These are phyloP conservation scores for Phaseolus lunatus DNA, from an alignment of 306 rosid genomes.

Conservation along the genomic window DNA sequence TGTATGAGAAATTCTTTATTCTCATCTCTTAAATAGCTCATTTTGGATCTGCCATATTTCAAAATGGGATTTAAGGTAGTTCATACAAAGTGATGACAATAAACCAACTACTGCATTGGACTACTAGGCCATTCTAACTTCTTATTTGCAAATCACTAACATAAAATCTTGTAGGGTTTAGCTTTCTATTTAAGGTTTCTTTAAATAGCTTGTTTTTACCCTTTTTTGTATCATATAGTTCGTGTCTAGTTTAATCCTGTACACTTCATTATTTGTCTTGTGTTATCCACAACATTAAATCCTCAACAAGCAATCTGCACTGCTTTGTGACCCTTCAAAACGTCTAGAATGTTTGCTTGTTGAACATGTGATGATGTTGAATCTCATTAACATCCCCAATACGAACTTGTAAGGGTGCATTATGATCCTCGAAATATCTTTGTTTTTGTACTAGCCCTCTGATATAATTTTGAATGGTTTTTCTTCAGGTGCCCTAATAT, in stretches of 20 bases:
- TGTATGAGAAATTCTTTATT: background rate
- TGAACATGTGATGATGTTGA: slow-evolving; percentile 32
- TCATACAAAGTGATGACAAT: background rate
- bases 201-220: slow-evolving; percentile 2
- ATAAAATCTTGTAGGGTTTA: background rate
- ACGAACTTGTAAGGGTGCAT: background rate
- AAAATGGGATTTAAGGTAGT: slow-evolving; percentile 2
- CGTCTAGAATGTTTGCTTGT: slow-evolving; percentile 4
- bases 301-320: background rate
- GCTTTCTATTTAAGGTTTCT: slow-evolving; percentile 3
- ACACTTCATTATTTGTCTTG: background rate
- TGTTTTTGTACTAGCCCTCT: slow-evolving; percentile 6
- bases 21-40: background rate
- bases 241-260: slow-evolving; percentile 2
- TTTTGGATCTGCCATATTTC: slow-evolving; percentile 8
- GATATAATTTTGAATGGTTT: slow-evolving; percentile 22
- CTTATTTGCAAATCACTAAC: background rate
- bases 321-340: slow-evolving; percentile 5
- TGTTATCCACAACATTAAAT: background rate
- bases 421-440: background rate
- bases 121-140: background rate
- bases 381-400: slow-evolving; percentile 9
- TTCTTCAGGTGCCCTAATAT: slow-evolving; percentile 22
- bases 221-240: slow-evolving; percentile 1
- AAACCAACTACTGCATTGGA: background rate